Evolutionary conservation across 2,329 filamentous ascomycete species (phyloP), one percentile per base, ranked within the genome.

Genomic region (Stachybotrys elegans): DNA sequence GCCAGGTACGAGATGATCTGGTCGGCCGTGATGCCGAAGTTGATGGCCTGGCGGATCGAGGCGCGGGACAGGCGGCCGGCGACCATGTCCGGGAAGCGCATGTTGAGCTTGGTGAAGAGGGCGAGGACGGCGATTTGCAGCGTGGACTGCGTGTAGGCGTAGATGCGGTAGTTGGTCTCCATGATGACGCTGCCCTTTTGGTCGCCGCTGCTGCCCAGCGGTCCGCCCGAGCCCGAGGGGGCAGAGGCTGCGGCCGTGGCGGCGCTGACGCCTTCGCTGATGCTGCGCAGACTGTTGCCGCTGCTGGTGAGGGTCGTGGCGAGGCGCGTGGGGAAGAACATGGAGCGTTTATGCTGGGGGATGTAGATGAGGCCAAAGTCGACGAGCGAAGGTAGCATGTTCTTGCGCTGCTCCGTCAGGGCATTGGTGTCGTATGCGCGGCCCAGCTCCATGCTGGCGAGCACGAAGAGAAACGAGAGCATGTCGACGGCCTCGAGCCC

Each of bases 161-260:
- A 98, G 54, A 98, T 71, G 21, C 93, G 87, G 70, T 96, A 97
- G 69, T 98, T 98, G 8, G 93, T 98, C 71, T 98, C 93, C 53
- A 98, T 81, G 57, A 98, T 91, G 60, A 98, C 89, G 70, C 89
- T 93, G 50, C 91, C 91, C 57, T 83, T 83, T 50, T 73, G 67
- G 16, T 76, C 70, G 42, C 65, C 57, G 22, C 44, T 58, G 20
- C 64, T 57, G 16, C 57, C 59, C 2, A 65, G 56, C 20, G 65
- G 67, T 21, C 45, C 44, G 58, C 48, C 63, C 50, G 52, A 57
- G 14, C 63, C 53, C 16, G 62, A 63, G 16, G 79, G 45, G 55
- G 53, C 41, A 59, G 60, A 40, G 51, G 58, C 37, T 3, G 73
- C 62, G n/a, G 70, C 67, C 2, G 82, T 76, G 7, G 84, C 84